Percentiles rank a stretch among this genome's conserved stretches.
Evolutionary conservation across 179 eudicot species (phyloP).

Genomic region (Spinacia oleracea): DNA sequence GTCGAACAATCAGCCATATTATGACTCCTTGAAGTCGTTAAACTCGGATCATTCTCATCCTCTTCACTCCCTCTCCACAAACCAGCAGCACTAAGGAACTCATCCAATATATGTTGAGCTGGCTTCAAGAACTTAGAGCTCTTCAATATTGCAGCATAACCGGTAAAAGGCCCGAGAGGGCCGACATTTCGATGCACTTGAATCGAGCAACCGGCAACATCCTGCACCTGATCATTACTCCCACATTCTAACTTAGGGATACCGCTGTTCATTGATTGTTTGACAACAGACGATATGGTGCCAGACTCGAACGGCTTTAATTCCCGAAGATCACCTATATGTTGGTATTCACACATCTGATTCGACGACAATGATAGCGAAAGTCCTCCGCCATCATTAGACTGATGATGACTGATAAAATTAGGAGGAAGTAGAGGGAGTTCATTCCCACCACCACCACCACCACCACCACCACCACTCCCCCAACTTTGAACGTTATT

Average conservation of each 20-base stretch:
- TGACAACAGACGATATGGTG: conserved; percentile 22
- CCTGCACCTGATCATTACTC: neutral
- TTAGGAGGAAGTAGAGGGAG: conserved; percentile 25
- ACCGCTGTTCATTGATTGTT: conserved; percentile 6
- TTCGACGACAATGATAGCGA: conserved; percentile 29
- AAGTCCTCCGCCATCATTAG: conserved; percentile 17
- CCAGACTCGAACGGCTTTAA: conserved; percentile 27
- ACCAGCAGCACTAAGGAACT: conserved; percentile 32
- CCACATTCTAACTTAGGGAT: neutral
- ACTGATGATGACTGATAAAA: conserved; percentile 23
- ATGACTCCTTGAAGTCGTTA: conserved; percentile 8
- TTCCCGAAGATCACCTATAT: conserved; percentile 12
- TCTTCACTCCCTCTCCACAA: conserved; percentile 24
- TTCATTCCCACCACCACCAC: conserved; percentile 9
- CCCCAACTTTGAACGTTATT: conserved; percentile 14
- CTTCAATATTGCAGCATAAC: conserved; percentile 61
- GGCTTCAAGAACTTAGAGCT: conserved; percentile 69
- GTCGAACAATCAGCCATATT: neutral
- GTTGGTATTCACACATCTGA: conserved; percentile 13
- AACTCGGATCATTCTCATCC: conserved; percentile 1
- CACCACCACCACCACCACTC: neutral
- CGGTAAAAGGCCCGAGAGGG: conserved; percentile 83
- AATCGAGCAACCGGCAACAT: conserved; percentile 24
- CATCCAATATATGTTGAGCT: conserved; percentile 61
- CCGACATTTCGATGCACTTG: conserved; percentile 34